Evolutionary conservation across 2,329 filamentous ascomycete genomes (phyloP).

Genomic region (Dactylellina parvicollis): DNA sequence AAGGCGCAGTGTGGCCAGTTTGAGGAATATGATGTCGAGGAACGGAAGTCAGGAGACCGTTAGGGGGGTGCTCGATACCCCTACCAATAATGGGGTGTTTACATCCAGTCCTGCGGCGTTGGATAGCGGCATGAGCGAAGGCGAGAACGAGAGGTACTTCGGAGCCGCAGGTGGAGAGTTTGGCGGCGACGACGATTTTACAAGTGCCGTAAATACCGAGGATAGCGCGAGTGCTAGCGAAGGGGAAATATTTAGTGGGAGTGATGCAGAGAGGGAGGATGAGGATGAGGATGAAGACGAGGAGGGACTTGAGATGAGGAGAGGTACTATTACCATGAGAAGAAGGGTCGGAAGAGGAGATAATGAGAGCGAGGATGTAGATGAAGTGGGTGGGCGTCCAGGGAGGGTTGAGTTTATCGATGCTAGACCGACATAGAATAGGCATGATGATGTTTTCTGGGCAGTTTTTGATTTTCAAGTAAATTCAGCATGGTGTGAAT

Average conservation of each 20-base stretch:
- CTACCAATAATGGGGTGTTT: neutral
- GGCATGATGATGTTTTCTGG: neutral
- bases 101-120: conserved; percentile 17
- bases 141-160: conserved; percentile 38
- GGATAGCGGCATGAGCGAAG: conserved; percentile 30
- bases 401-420: conserved; percentile 45
- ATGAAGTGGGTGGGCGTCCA: conserved; percentile 22
- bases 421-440: conserved; percentile 19
- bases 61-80: conserved; percentile 4
- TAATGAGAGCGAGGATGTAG: conserved; percentile 14
- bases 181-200: conserved; percentile 40
- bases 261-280: conserved; percentile 23
- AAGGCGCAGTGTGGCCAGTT: conserved; percentile 39
- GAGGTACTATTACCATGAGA: conserved; percentile 4
- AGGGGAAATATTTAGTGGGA: conserved; percentile 44
- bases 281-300: conserved; percentile 20
- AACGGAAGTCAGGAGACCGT: conserved; percentile 49
- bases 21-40: conserved; percentile 27
- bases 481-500: conserved; percentile 5
- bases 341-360: neutral
- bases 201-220: conserved; percentile 40
- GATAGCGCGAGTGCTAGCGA: conserved; percentile 45
- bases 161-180: conserved; percentile 48
- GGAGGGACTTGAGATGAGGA: conserved; percentile 34
- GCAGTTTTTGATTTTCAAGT: neutral